Percentiles rank a stretch among this genome's conserved stretches.
These are phyloP conservation scores for Eucalyptus sp. DNA, from an alignment of 345 rosid species.

Conservation along the genomic window DNA sequence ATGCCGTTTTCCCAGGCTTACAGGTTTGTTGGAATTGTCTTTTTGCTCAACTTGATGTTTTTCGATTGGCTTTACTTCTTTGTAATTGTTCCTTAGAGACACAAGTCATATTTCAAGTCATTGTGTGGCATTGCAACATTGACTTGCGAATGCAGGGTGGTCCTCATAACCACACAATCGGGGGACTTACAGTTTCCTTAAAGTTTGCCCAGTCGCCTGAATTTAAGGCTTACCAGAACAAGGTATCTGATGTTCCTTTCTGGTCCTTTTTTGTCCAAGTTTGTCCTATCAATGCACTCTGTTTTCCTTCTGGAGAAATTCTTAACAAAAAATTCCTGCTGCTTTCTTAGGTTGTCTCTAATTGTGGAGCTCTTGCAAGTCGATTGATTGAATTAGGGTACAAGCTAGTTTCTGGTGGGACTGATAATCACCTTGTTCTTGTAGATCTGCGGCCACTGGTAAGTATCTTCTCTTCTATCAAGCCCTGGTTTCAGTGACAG, in stretches of 20 bases:
- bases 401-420: conserved; percentile 85
- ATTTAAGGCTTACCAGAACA: conserved; percentile 66
- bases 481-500: neutral
- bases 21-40: conserved; percentile 34
- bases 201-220: conserved; percentile 68
- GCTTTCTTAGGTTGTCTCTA: conserved; percentile 55
- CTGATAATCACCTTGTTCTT: conserved; percentile 84
- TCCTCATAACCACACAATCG: conserved; percentile 94
- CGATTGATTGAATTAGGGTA: conserved; percentile 69
- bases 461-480: conserved; percentile 3
- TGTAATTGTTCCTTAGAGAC: neutral
- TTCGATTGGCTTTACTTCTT: neutral
- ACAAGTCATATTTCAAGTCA: neutral
- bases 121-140: neutral
- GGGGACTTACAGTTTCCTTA: conserved; percentile 86
- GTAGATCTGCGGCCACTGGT: conserved; percentile 85
- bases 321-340: neutral
- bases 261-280: neutral
- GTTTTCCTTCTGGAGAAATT: neutral
- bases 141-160: conserved; percentile 56
- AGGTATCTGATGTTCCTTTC: conserved; percentile 22
- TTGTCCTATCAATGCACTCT: neutral
- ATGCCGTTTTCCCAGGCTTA: conserved; percentile 93
- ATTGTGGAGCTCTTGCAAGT: conserved; percentile 65
- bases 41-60: neutral